A percentile compares a stretch with the other conserved stretches of the same genome.
Evolutionary conservation across 2,329 filamentous ascomycete genomes (phyloP).

Genomic region (Eutypella sp.): DNA sequence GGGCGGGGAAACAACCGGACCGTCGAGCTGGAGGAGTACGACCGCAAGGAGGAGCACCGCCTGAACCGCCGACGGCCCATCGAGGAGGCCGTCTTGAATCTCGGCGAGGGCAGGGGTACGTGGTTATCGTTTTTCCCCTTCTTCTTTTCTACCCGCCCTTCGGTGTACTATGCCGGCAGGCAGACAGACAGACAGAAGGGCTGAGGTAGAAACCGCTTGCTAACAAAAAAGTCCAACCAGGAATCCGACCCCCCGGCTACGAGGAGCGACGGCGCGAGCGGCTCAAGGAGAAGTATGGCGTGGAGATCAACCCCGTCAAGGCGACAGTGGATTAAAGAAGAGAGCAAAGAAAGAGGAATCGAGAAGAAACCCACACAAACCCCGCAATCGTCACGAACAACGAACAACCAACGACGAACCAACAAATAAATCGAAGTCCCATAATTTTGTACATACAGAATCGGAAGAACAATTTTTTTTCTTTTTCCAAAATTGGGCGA

Average conservation of each 20-base stretch:
- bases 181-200: too few relatives aligned
- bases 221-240: too few relatives aligned
- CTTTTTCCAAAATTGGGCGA: too few relatives aligned
- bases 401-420: too few relatives aligned
- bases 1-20: conserved; percentile 39
- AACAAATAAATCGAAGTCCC: too few relatives aligned
- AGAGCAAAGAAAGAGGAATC: background rate
- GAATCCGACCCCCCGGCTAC: conserved; percentile 75
- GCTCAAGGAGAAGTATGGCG: conserved; percentile 81
- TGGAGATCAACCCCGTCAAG: conserved; percentile 69
- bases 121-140: too few relatives aligned
- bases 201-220: too few relatives aligned
- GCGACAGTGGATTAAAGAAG: conserved; percentile 38
- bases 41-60: conserved; percentile 68
- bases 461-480: too few relatives aligned
- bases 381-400: too few relatives aligned
- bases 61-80: conserved; percentile 68
- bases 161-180: too few relatives aligned
- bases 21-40: conserved; percentile 63
- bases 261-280: conserved; percentile 77
- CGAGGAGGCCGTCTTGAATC: conserved; percentile 72
- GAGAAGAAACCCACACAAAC: background rate
- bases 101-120: conserved; percentile 85
- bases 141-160: too few relatives aligned
- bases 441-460: conserved; percentile 26